A percentile compares a stretch with the other conserved stretches of the same genome.
These are phyloP conservation scores for Gossypium herbaceum DNA, from an alignment of 345 rosid genomes.

Conservation along the genomic window DNA sequence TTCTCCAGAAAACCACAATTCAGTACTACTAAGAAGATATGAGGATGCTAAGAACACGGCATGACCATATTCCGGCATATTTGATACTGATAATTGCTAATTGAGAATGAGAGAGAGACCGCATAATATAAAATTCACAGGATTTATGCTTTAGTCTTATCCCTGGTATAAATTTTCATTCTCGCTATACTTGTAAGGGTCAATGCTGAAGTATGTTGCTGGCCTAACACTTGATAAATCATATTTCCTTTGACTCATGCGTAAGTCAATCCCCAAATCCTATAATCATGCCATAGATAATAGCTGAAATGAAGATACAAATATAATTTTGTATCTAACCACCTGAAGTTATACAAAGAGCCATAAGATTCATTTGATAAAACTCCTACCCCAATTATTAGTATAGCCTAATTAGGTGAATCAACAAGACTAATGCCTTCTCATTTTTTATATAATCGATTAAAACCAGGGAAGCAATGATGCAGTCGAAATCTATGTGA, in stretches of 20 bases:
- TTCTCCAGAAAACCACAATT: background rate
- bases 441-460: background rate
- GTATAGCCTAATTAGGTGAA: background rate
- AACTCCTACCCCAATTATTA: background rate
- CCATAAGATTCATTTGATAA: background rate
- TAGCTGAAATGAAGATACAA: background rate
- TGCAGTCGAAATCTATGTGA: background rate
- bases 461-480: background rate
- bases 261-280: background rate
- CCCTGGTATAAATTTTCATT: background rate
- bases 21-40: background rate
- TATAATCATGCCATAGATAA: background rate
- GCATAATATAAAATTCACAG: background rate
- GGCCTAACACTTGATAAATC: background rate
- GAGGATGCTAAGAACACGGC: background rate
- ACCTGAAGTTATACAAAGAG: background rate
- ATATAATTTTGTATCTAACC: background rate
- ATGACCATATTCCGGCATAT: background rate
- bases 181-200: background rate
- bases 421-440: background rate
- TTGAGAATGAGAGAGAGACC: background rate
- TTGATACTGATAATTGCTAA: background rate
- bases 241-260: background rate
- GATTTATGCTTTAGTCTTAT: background rate
- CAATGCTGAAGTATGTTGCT: background rate